Conservation (phyloP, 1,284 basidiomycete species). For the Coriolopsis trogii region DNA sequence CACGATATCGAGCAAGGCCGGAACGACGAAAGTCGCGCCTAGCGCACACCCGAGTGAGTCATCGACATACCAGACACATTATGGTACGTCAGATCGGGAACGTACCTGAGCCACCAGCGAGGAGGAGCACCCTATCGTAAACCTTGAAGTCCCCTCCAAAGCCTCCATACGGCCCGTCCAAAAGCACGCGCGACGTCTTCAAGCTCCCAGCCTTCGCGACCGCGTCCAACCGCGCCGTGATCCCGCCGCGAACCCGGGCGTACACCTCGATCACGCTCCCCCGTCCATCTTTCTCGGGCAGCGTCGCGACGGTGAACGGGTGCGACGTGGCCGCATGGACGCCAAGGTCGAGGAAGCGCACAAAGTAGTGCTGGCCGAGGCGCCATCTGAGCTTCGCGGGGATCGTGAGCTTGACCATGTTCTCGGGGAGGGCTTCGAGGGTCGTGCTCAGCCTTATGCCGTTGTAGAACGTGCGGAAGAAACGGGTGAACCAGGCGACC, state of each 20-base stretch:
- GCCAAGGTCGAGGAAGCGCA: conserved; percentile 37
- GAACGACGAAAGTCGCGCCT: conserved; percentile 36
- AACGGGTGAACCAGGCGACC: conserved; percentile 35
- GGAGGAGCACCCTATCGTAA: conserved; percentile 38
- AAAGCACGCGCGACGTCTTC: conserved; percentile 32
- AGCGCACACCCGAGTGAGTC: too few species aligned
- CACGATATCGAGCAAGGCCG: conserved; percentile 33
- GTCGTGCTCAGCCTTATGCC: conserved; percentile 33
- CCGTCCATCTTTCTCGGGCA: conserved; percentile 19
- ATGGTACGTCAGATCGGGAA: too few species aligned
- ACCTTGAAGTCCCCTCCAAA: conserved; percentile 32
- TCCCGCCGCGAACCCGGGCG: conserved; percentile 34
- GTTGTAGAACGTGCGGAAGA: conserved; percentile 35
- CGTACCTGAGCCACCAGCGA: conserved; percentile 43
- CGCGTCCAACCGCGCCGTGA: conserved; percentile 32
- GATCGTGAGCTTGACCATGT: conserved; percentile 37
- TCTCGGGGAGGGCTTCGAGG: conserved; percentile 34
- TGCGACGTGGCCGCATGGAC: conserved; percentile 35
- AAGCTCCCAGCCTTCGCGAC: conserved; percentile 12
- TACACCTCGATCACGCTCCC: conserved; percentile 23
- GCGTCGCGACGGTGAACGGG: conserved; percentile 44
- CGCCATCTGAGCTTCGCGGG: conserved; percentile 36
- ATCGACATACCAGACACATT: too few species aligned
- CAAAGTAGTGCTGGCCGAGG: conserved; percentile 46
- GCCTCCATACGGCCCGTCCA: conserved; percentile 47